phyloP scores from a whole-genome alignment of 140 eudicot genomes.

The Anethum foeniculum region DNA sequence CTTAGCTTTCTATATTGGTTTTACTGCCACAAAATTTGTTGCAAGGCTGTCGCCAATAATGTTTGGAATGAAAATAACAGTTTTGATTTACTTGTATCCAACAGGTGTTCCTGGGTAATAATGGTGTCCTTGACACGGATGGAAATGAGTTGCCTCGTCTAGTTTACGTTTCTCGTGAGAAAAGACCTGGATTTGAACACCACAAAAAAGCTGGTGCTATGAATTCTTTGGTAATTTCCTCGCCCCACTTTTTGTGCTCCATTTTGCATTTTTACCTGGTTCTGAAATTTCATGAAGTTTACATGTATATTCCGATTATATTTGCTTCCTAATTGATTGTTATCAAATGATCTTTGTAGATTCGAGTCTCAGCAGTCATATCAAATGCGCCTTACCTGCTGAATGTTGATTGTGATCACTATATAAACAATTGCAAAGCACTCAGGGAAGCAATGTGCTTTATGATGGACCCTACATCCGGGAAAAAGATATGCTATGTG shows the following conservation, averaged over 20 bases:
- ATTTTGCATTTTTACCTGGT: not conserved
- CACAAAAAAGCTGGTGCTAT: slow-evolving; percentile 99
- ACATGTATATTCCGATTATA: not conserved
- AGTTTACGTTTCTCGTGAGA: slow-evolving; percentile 97
- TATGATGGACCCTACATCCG: slow-evolving; percentile 97
- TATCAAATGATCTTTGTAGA: slow-evolving; percentile 26
- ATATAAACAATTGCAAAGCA: slow-evolving; percentile 88
- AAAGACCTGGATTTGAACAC: slow-evolving; percentile 95
- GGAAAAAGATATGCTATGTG: slow-evolving; percentile 88
- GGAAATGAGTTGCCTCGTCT: slow-evolving; percentile 93
- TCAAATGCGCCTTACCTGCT: slow-evolving; percentile 93
- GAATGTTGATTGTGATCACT: slow-evolving; percentile 98
- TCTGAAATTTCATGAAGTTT: not conserved
- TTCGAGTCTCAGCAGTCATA: slow-evolving; percentile 88
- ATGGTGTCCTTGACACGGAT: slow-evolving; percentile 85
- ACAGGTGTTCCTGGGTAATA: slow-evolving; percentile 80
- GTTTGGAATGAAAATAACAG: not conserved
- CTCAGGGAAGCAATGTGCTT: slow-evolving; percentile 94
- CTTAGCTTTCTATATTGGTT: not conserved
- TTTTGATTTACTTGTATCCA: not conserved
- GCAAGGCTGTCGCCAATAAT: too few relatives aligned
- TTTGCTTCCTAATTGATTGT: slow-evolving; percentile 2
- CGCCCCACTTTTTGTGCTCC: not conserved
- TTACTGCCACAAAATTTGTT: not conserved
- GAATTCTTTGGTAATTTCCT: slow-evolving; percentile 69